phyloP scores from a whole-genome alignment of 345 rosid genomes.

The Cardiospermum halicacabum region DNA sequence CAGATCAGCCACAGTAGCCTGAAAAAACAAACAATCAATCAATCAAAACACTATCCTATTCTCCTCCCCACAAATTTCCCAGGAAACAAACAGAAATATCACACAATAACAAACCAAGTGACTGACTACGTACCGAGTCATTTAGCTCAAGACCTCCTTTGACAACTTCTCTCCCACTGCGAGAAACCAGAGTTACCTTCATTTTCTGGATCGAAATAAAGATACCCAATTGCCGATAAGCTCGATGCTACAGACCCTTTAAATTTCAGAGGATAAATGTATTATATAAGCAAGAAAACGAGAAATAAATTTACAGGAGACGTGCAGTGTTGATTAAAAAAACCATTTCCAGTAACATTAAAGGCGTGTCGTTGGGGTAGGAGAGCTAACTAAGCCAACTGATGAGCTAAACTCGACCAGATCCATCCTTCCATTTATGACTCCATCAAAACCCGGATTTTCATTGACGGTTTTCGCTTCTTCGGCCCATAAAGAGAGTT shows the following conservation, averaged over 20 bases:
- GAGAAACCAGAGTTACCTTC: slow-evolving; percentile 80
- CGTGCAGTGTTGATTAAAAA: neutral
- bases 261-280: neutral
- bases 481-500: too few relatives aligned
- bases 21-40: slow-evolving; percentile 15
- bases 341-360: slow-evolving; percentile 7
- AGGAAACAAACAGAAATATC: slow-evolving; percentile 9
- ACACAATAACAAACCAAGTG: neutral
- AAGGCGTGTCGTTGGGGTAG: slow-evolving; percentile 25
- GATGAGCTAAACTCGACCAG: slow-evolving; percentile 9
- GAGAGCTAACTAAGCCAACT: slow-evolving; percentile 15
- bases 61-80: slow-evolving; percentile 1
- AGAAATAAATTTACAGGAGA: neutral
- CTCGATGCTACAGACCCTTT: slow-evolving; percentile 14
- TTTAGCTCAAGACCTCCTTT: slow-evolving; percentile 70
- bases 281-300: neutral
- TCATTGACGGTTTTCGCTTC: neutral
- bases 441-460: neutral
- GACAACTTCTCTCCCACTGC: slow-evolving; percentile 80
- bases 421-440: neutral
- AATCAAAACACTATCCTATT: neutral
- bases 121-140: slow-evolving; percentile 50
- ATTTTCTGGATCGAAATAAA: slow-evolving; percentile 33
- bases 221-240: slow-evolving; percentile 30
- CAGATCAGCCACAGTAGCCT: slow-evolving; percentile 94